Evolutionary conservation across 345 rosid genomes (phyloP).

Genomic region (Eucalyptus guilfoylei): DNA sequence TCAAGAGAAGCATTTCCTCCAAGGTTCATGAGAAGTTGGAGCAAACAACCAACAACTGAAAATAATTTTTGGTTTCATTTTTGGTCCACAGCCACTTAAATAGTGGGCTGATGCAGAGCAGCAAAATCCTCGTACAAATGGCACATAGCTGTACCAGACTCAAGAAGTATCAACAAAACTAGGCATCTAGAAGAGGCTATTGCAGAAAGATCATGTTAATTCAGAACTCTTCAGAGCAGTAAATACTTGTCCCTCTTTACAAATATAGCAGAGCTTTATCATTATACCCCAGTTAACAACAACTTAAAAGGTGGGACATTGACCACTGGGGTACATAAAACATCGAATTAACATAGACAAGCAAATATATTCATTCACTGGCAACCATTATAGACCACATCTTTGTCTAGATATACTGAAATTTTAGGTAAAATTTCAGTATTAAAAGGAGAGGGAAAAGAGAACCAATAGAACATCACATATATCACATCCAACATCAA

Average conservation of each 20-base stretch:
- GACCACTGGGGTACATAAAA: background rate
- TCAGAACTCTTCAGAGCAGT: background rate
- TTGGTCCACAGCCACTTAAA: background rate
- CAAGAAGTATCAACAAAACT: background rate
- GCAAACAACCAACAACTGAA: background rate
- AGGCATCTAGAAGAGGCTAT: background rate
- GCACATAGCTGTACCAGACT: background rate
- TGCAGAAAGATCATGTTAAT: background rate
- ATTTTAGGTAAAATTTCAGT: background rate
- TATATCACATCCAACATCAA: background rate
- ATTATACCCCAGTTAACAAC: background rate
- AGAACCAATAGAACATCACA: background rate
- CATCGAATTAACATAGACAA: background rate
- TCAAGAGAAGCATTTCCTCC: background rate
- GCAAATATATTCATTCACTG: background rate
- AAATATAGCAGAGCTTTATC: background rate
- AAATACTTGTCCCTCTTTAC: background rate
- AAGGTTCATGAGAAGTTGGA: background rate
- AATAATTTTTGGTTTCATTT: background rate
- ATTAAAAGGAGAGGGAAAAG: background rate
- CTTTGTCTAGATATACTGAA: background rate
- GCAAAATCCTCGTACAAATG: background rate
- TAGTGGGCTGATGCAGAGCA: background rate
- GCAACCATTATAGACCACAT: background rate
- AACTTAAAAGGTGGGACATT: background rate